Evolutionary conservation across 2,329 filamentous ascomycete species (phyloP).

Genomic region (Colletotrichum sp.): DNA sequence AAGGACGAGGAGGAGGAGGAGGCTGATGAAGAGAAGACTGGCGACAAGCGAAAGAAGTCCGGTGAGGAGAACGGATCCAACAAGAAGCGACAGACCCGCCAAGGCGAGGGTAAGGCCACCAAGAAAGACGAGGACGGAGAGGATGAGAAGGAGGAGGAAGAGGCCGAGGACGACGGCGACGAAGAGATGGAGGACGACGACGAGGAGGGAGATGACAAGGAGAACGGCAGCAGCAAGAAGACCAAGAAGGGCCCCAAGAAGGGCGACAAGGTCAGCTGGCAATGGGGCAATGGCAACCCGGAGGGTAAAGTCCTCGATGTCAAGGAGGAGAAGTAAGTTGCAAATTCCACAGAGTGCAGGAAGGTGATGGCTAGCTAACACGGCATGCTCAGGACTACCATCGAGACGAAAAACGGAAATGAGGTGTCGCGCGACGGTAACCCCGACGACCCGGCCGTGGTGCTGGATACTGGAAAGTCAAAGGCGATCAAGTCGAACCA

Average conservation of each 20-base stretch:
- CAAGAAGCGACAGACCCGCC: slow-evolving; percentile 25
- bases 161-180: slow-evolving; percentile 18
- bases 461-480: slow-evolving; percentile 41
- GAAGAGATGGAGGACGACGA: slow-evolving; percentile 14
- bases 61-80: slow-evolving; percentile 22
- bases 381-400: slow-evolving; percentile 32
- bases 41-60: slow-evolving; percentile 17
- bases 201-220: slow-evolving; percentile 8
- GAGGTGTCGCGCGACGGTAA: slow-evolving; percentile 44
- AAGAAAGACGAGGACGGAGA: slow-evolving; percentile 13
- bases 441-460: slow-evolving; percentile 46
- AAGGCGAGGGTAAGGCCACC: slow-evolving; percentile 24
- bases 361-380: not conserved
- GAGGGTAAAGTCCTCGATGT: slow-evolving; percentile 50
- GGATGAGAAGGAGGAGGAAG: slow-evolving; percentile 15
- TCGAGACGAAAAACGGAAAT: slow-evolving; percentile 47
- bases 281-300: slow-evolving; percentile 48
- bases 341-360: too few species aligned
- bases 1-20: slow-evolving; percentile 14
- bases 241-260: slow-evolving; percentile 37
- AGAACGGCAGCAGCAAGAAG: slow-evolving; percentile 9
- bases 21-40: slow-evolving; percentile 24
- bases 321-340: slow-evolving; percentile 46
- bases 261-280: slow-evolving; percentile 52
- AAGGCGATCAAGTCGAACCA: slow-evolving; percentile 46